phyloP scores from a whole-genome alignment of 2,329 filamentous ascomycete genomes.

The Diaporthe helianthi region DNA sequence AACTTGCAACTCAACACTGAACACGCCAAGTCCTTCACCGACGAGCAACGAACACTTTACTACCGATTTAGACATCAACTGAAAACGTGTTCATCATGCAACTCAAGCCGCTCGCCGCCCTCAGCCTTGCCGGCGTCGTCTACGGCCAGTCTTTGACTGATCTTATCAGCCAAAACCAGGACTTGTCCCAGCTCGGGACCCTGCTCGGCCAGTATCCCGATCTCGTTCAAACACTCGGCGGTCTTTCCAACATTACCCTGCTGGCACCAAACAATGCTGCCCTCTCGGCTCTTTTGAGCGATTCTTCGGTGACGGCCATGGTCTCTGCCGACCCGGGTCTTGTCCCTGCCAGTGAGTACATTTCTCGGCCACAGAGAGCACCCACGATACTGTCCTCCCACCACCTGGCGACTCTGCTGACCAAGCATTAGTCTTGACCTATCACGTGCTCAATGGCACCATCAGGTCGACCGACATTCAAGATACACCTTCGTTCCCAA shows the following conservation, averaged over 20 bases:
- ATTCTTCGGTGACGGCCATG: constrained; percentile 40
- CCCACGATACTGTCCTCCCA: not conserved
- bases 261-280: constrained; percentile 64
- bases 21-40: not conserved
- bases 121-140: constrained; percentile 10
- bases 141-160: constrained; percentile 35
- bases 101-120: constrained; percentile 12
- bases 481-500: constrained; percentile 45
- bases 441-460: constrained; percentile 65
- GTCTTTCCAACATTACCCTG: constrained; percentile 60
- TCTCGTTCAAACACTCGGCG: constrained; percentile 46
- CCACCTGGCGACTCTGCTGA: not conserved
- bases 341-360: constrained; percentile 42
- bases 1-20: not conserved
- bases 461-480: constrained; percentile 44
- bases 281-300: constrained; percentile 47
- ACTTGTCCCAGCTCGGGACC: constrained; percentile 37
- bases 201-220: constrained; percentile 47
- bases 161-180: constrained; percentile 36
- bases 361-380: not conserved
- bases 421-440: constrained; percentile 51
- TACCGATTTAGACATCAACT: not conserved
- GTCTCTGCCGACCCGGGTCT: constrained; percentile 37
- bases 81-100: constrained; percentile 12
- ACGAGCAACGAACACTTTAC: not conserved